These are phyloP conservation scores for Fennellomyces sp. DNA, from an alignment of 371 early-diverging fungal genomes.

Conservation along the genomic window DNA sequence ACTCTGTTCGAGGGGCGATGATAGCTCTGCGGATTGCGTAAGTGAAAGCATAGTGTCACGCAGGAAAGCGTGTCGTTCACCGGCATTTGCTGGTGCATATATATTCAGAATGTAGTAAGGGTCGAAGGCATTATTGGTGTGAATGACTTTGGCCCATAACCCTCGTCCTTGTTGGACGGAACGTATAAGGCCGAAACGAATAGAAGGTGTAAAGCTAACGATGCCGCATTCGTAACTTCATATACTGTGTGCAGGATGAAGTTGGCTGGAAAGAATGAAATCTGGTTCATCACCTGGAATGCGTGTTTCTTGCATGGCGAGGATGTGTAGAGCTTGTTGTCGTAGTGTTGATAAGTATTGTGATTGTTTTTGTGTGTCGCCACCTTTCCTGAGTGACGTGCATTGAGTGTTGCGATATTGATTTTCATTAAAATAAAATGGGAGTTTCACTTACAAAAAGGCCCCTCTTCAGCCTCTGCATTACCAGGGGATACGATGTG, in stretches of 20 bases:
- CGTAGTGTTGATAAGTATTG: not conserved
- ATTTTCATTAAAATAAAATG: not conserved
- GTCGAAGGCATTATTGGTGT: not conserved
- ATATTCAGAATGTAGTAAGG: not conserved
- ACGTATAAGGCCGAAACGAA: not conserved
- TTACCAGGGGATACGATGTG: not conserved
- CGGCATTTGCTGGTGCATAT: not conserved
- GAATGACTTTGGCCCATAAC: conserved; percentile 1
- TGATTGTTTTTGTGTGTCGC: not conserved
- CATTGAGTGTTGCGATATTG: not conserved
- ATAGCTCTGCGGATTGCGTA: not conserved
- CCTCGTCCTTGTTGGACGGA: not conserved
- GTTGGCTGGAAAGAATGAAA: not conserved
- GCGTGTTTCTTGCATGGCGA: not conserved
- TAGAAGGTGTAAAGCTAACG: not conserved
- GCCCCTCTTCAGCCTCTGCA: not conserved
- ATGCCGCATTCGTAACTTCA: conserved; percentile 1
- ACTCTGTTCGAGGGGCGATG: not conserved
- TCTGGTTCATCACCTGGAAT: not conserved
- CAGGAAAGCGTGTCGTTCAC: not conserved
- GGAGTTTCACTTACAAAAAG: not conserved
- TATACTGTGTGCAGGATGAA: not conserved
- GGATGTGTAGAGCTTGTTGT: not conserved
- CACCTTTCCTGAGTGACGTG: not conserved
- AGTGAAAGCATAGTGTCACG: not conserved